A percentile compares a stretch with the other conserved stretches of the same genome.
Conservation (phyloP, 2,329 filamentous ascomycete species). For the Mycocentrospora acerina region DNA sequence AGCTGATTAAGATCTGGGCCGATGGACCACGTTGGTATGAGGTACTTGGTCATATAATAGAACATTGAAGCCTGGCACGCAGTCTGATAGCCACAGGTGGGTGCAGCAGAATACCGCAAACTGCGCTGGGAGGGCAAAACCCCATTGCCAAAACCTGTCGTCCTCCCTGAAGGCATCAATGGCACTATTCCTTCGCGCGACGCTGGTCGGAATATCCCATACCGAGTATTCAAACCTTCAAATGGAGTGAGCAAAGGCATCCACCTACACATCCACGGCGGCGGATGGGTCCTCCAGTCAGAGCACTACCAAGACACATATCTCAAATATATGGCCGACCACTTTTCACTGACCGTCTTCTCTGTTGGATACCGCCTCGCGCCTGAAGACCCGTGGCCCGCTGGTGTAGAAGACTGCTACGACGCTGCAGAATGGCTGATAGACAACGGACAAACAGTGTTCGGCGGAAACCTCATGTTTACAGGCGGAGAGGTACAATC, state of each 20-base stretch:
- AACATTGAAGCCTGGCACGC: background rate
- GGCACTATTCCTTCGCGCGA: slow-evolving; percentile 56
- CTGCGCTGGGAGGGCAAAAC: slow-evolving; percentile 58
- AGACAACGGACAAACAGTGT: slow-evolving; percentile 47
- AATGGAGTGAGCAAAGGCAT: slow-evolving; percentile 49
- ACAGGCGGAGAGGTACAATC: slow-evolving; percentile 43
- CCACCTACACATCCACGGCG: slow-evolving; percentile 60
- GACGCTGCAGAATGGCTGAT: slow-evolving; percentile 58
- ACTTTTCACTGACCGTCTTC: slow-evolving; percentile 51
- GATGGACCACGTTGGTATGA: slow-evolving; percentile 55
- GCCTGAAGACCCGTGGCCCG: slow-evolving; percentile 61
- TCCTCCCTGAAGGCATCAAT: slow-evolving; percentile 51
- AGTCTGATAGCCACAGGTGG: slow-evolving; percentile 43
- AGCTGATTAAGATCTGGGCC: slow-evolving; percentile 46
- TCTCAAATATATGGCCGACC: slow-evolving; percentile 54
- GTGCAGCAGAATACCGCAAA: slow-evolving; percentile 55
- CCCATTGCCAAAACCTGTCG: slow-evolving; percentile 49
- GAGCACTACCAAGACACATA: slow-evolving; percentile 49
- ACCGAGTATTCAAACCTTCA: slow-evolving; percentile 55
- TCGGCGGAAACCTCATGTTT: slow-evolving; percentile 48
- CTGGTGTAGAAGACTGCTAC: slow-evolving; percentile 57
- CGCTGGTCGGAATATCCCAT: slow-evolving; percentile 52
- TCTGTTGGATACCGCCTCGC: slow-evolving; percentile 62
- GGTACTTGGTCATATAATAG: slow-evolving; percentile 26
- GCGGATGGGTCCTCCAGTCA: slow-evolving; percentile 49